Conservation (phyloP, 2,329 filamentous ascomycete genomes). For the Fusarium siculi region DNA sequence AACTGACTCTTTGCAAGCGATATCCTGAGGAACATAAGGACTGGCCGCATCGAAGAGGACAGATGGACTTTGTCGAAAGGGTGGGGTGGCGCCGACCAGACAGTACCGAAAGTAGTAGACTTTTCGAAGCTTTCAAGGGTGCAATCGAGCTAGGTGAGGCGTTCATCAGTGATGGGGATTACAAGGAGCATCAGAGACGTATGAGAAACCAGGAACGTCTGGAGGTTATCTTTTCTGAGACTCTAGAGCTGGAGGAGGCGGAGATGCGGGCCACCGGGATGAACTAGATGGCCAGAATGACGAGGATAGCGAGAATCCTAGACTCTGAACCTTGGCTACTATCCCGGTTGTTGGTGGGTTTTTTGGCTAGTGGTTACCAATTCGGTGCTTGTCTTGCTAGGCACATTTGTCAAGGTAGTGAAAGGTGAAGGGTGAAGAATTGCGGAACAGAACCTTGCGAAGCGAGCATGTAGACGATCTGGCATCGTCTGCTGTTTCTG, state of each 20-base stretch:
- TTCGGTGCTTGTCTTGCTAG: neutral
- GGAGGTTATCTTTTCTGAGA: no score
- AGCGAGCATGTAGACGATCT: no score
- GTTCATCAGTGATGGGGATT: no score
- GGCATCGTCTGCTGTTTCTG: rapidly evolving
- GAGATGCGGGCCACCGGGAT: neutral
- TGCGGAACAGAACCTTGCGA: no score
- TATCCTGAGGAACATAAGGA: neutral
- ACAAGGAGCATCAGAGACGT: no score
- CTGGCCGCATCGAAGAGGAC: neutral
- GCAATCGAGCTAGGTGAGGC: neutral
- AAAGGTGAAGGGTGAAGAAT: no score
- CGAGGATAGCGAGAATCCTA: no score
- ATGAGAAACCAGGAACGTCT: no score
- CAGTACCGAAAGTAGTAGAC: neutral
- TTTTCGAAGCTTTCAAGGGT: neutral
- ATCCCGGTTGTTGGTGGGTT: neutral
- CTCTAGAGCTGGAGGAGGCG: neutral
- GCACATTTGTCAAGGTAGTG: neutral
- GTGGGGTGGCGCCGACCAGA: neutral
- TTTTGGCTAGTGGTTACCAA: neutral
- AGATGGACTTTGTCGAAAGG: rapidly evolving
- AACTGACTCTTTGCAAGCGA: neutral
- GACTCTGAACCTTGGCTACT: neutral
- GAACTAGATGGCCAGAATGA: neutral